Base-by-base conservation (phyloP, 306 rosid genomes). In the Crotalaria pallida region DNA sequence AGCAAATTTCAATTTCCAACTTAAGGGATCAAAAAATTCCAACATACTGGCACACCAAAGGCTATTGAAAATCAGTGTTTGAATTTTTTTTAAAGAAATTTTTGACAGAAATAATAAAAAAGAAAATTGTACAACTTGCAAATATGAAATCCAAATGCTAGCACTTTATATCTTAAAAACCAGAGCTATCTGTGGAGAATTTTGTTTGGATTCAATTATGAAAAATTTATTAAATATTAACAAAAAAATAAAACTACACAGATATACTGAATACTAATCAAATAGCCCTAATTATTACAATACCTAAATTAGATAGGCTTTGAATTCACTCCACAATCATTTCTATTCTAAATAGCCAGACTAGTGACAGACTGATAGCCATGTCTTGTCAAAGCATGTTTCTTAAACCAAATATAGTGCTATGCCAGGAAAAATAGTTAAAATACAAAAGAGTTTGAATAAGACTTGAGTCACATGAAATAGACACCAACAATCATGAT, bases 401-500 rank as follows among this genome's bases (percentile, higher is more conserved):
- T 27, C 62, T 26, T 56, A 6, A 26, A 15, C 63, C 43, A 58
- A 10, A 58, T 27, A 58, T 29, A n/a, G 7, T 6, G 2, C 29
- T 2, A 1, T 27, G 15, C 18, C 12, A 7, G 22, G 7, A 0
- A 15, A 58, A 1, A 36, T 38, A 38, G n/a, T 38, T 38, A 38
- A 7, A 58, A 27, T 7, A 31, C 12, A 6, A 3, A 1, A 58
- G 18, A 6, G 3, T 29, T 58, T 45, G 4, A 18, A 44, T 6
- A n/a, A 15, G 17, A 53, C 52, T 13, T 5, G 5, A 10, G 58
- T 62, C 13, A 64, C 33, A 67, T 8, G 19, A 19, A 34, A 18
- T 1, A 64, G 31, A 57, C 77, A 72, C 16, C 11, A 56, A 41
- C 56, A 71, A 56, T 43, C 56, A 71, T 67, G 4, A 48, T 45